phyloP scores from a whole-genome alignment of 345 rosid species.

The Corchorus capsularis region DNA sequence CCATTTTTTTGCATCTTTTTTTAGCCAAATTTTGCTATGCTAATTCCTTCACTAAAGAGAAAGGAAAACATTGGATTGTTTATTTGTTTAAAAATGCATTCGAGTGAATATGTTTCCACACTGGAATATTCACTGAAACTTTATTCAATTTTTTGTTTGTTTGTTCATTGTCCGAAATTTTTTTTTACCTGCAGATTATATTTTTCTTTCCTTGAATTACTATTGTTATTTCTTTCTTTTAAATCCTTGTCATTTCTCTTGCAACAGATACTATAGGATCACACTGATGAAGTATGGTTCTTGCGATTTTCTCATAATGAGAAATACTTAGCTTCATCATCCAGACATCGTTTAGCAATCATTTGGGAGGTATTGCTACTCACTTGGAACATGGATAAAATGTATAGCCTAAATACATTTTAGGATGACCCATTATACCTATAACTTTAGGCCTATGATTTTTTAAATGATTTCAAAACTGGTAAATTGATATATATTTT shows the following conservation, averaged over 20 bases:
- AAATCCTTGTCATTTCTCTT: slow-evolving; percentile 11
- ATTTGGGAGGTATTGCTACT: slow-evolving; percentile 59
- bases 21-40: not conserved
- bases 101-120: not conserved
- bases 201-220: not conserved
- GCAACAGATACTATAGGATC: slow-evolving; percentile 56
- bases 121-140: slow-evolving; percentile 4
- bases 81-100: not conserved
- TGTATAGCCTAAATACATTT: not conserved
- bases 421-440: not conserved
- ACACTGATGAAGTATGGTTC: slow-evolving; percentile 69
- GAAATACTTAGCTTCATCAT: slow-evolving; percentile 65
- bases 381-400: not conserved
- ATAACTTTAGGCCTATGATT: no score
- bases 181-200: not conserved
- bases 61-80: not conserved
- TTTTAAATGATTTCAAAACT: not conserved
- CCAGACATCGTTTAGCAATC: slow-evolving; percentile 55
- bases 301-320: slow-evolving; percentile 71
- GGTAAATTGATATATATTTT: no score
- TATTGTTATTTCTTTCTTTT: not conserved
- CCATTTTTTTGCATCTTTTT: not conserved
- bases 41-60: not conserved
- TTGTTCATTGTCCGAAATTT: not conserved
- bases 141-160: not conserved